Base-by-base conservation (phyloP, 169 alveolate genomes). In the Plasmodium gaboni region DNA sequence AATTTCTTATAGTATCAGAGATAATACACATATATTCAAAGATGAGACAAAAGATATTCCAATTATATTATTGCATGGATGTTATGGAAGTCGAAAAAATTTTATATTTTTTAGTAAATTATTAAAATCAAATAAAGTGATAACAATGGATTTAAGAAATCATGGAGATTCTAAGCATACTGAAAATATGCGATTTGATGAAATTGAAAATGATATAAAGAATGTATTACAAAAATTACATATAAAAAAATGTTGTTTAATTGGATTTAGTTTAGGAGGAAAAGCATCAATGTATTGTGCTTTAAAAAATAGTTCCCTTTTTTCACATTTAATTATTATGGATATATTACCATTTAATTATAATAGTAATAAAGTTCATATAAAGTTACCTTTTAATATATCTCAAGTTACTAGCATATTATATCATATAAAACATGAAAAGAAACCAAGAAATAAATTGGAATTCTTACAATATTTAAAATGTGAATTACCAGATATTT, bases 91-190 rank as follows among this genome's bases (percentile, higher is more conserved):
- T 46, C 68, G 70, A 55, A 83, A 53, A 17, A 83, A 83, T 61
- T 83, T 83, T 44, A 63, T 70, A 15, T n/a, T 22, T 55, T 83
- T 83, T 83, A 69, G 69, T 61, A 83, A 83, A 42, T 9, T 61
- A 24, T 44, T 83, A 53, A 83, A 69, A 69, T 68, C 86, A 32
- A 83, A 24, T 83, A 83, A 83, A 83, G 70, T 83, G 9, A 60
- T 83, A 69, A 53, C 67, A 46, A 4, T 83, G 2, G 91, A 83
- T 24, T 83, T 83, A 83, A 50, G 86, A 61, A 83, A 83, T 44
- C 91, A 83, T 83, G 91, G 91, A 1, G 57, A 83, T 26, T 83
- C 91, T 44, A 83, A 63, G 59, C 91, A 83, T 70, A 83, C 86
- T 5, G 73, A 55, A 53, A 59, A 24, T 44, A 83, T 83, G 91